These are phyloP conservation scores for Phytophthora pisi DNA, from an alignment of 352 stramenopile genomes.

Conservation along the genomic window DNA sequence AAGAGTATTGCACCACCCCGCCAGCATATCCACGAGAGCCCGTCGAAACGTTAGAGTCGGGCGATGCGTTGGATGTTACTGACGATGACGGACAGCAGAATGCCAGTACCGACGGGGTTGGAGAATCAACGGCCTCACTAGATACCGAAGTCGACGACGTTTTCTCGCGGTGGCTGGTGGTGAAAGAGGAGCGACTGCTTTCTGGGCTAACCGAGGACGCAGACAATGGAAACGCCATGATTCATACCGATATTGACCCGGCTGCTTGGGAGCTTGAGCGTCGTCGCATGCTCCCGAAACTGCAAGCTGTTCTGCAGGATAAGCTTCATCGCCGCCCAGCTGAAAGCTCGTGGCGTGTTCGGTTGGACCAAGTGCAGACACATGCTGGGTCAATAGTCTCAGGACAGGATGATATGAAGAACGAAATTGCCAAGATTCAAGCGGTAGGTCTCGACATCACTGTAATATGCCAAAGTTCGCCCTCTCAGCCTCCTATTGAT, in stretches of 20 bases:
- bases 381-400: slow-evolving; percentile 31
- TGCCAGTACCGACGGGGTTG: slow-evolving; percentile 12
- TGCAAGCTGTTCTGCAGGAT: slow-evolving; percentile 35
- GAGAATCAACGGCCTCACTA: slow-evolving; percentile 44
- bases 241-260: slow-evolving; percentile 47
- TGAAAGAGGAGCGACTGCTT: slow-evolving; percentile 37
- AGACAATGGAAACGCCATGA: slow-evolving; percentile 39
- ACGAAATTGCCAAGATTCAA: slow-evolving; percentile 33
- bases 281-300: slow-evolving; percentile 42
- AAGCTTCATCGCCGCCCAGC: slow-evolving; percentile 16
- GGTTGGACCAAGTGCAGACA: slow-evolving; percentile 33
- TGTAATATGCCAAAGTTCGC: background rate
- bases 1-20: slow-evolving; percentile 15
- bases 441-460: slow-evolving; percentile 21
- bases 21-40: slow-evolving; percentile 47
- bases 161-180: slow-evolving; percentile 51
- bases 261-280: slow-evolving; percentile 46
- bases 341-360: slow-evolving; percentile 37
- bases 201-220: slow-evolving; percentile 1
- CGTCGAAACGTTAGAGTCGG: slow-evolving; percentile 47
- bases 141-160: slow-evolving; percentile 34
- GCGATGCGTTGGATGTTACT: slow-evolving; percentile 52
- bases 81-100: slow-evolving; percentile 36
- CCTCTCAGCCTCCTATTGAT: background rate
- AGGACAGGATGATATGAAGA: slow-evolving; percentile 9